Percentiles rank a stretch among this genome's conserved stretches.
Conservation (phyloP, 345 rosid genomes). For the Trapa bicornis region DNA sequence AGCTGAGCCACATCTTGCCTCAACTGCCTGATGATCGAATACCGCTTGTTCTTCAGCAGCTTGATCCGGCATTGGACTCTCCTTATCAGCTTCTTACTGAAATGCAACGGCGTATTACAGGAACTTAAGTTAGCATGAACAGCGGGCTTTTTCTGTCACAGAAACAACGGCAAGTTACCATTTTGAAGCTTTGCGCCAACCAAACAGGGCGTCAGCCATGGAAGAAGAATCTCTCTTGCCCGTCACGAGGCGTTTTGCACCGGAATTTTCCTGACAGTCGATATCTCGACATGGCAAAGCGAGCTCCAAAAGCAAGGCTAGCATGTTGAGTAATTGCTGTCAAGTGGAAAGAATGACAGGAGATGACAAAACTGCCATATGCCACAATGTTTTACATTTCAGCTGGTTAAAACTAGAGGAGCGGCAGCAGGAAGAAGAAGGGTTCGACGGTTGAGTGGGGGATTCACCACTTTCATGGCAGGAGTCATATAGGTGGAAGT, state of each 20-base stretch:
- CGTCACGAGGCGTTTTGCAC: background rate
- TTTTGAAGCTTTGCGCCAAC: slow-evolving; percentile 75
- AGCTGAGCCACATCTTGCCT: slow-evolving; percentile 57
- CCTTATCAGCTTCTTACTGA: slow-evolving; percentile 53
- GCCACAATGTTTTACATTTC: background rate
- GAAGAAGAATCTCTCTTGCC: background rate
- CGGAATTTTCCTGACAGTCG: background rate
- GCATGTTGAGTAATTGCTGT: slow-evolving; percentile 1
- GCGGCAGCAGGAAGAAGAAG: background rate
- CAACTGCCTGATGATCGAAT: slow-evolving; percentile 41
- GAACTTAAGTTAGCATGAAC: background rate
- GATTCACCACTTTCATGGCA: slow-evolving; percentile 7
- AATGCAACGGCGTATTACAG: background rate
- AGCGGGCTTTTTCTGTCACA: background rate
- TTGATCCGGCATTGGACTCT: slow-evolving; percentile 49
- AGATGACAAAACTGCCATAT: background rate
- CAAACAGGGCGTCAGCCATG: slow-evolving; percentile 60
- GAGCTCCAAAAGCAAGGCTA: slow-evolving; percentile 1
- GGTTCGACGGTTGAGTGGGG: slow-evolving; percentile 7
- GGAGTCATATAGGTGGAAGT: slow-evolving; percentile 28
- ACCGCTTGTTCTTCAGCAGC: slow-evolving; percentile 56
- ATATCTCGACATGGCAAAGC: background rate
- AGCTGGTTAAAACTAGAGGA: background rate
- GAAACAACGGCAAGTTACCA: slow-evolving; percentile 25
- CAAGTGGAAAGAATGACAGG: background rate